Conservation (phyloP, 768 basidiomycete species). For the Candolleomyces efflorescens region DNA sequence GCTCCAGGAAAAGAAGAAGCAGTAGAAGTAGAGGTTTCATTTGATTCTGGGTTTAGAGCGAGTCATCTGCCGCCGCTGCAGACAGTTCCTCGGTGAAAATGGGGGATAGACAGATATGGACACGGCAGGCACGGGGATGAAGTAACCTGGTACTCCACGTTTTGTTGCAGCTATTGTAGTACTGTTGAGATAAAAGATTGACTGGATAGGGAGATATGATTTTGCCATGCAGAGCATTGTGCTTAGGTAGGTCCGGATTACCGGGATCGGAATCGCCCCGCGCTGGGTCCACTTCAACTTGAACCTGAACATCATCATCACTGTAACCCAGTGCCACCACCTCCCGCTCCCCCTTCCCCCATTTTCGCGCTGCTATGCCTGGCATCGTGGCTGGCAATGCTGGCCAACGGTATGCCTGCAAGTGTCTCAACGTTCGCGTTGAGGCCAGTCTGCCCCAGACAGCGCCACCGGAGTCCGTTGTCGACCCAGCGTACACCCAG, state of each 20-base stretch:
- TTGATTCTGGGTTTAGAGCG: background rate
- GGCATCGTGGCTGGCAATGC: conserved; percentile 18
- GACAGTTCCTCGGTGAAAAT: conserved; percentile 19
- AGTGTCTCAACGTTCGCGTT: conserved; percentile 69
- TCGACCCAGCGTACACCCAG: conserved; percentile 42
- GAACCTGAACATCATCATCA: conserved; percentile 13
- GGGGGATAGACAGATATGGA: conserved; percentile 1
- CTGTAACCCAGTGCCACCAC: conserved; percentile 9
- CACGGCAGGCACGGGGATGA: background rate
- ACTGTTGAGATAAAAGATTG: conserved; percentile 1
- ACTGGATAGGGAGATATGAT: conserved; percentile 3
- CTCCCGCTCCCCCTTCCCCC: conserved; percentile 4
- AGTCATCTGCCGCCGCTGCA: background rate
- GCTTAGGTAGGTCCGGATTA: conserved; percentile 30
- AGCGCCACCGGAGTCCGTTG: conserved; percentile 25
- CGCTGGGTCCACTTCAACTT: conserved; percentile 16
- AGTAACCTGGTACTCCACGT: background rate
- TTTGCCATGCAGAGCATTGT: conserved; percentile 3
- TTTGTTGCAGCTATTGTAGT: background rate
- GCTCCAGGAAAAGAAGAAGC: conserved; percentile 54
- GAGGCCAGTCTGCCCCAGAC: conserved; percentile 30
- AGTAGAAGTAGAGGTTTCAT: conserved; percentile 21
- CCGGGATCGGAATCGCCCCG: conserved; percentile 37
- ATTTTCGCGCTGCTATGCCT: conserved; percentile 25
- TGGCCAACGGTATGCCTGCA: conserved; percentile 47